These are phyloP conservation scores for Phytopythium chamaehyphon DNA, from an alignment of 352 stramenopile species.

Conservation along the genomic window DNA sequence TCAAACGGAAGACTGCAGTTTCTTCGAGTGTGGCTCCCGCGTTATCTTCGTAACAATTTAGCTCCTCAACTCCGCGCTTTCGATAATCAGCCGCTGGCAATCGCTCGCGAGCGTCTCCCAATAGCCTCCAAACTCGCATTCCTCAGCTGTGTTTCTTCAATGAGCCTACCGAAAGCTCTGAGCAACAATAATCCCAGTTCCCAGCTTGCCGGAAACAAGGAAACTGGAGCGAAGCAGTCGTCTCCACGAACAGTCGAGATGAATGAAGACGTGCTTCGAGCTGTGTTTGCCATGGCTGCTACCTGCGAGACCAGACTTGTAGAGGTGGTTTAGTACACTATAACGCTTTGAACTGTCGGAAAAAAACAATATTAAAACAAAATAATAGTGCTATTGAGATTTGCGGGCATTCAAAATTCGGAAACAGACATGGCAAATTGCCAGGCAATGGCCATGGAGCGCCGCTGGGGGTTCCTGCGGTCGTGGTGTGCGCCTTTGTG, in stretches of 20 bases:
- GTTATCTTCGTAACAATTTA: not conserved
- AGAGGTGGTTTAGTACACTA: not conserved
- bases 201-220: too few relatives aligned
- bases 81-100: not conserved
- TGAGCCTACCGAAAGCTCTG: not conserved
- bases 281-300: not conserved
- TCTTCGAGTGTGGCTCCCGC: conserved; percentile 1
- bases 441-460: not conserved
- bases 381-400: not conserved
- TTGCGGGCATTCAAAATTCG: not conserved
- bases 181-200: too few relatives aligned
- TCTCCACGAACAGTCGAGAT: too few relatives aligned
- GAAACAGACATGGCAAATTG: not conserved
- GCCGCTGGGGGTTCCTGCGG: not conserved
- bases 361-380: too few relatives aligned
- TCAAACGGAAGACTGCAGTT: not conserved
- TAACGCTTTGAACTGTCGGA: too few relatives aligned
- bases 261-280: not conserved
- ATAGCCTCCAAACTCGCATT: conserved; percentile 1
- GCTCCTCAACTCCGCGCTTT: not conserved
- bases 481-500: not conserved
- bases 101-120: not conserved
- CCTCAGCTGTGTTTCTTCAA: not conserved
- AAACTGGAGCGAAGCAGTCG: not conserved
- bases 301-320: not conserved